These are phyloP conservation scores for Gossypium bickii DNA, from an alignment of 345 rosid species.

Conservation along the genomic window DNA sequence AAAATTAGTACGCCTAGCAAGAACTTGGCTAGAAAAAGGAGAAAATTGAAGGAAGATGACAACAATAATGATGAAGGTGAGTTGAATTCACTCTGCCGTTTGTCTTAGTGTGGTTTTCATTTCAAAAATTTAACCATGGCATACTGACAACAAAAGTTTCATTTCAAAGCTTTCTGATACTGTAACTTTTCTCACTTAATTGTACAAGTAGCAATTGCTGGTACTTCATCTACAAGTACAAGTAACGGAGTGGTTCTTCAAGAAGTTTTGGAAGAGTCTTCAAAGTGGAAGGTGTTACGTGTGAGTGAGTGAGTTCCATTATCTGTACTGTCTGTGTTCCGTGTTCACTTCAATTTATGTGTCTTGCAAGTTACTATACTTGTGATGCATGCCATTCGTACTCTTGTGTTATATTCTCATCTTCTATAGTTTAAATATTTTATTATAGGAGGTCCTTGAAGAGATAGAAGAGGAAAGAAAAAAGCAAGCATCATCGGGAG, in stretches of 20 bases:
- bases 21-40: conserved; percentile 46
- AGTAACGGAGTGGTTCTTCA: conserved; percentile 45
- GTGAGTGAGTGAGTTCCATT: conserved; percentile 87
- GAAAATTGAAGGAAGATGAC: conserved; percentile 43
- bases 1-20: conserved; percentile 40
- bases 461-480: conserved; percentile 82
- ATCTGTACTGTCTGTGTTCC: conserved; percentile 25
- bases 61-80: conserved; percentile 39
- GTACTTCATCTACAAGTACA: conserved; percentile 35
- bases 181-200: conserved; percentile 12
- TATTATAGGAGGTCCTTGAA: conserved; percentile 68
- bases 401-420: not conserved
- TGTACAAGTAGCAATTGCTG: conserved; percentile 35
- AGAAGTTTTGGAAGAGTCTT: conserved; percentile 83
- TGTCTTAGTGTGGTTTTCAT: not conserved
- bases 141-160: not conserved
- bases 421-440: conserved; percentile 6
- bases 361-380: not conserved
- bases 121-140: not conserved
- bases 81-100: conserved; percentile 9
- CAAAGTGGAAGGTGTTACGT: conserved; percentile 97
- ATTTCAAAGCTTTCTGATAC: not conserved
- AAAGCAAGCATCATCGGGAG: conserved; percentile 36
- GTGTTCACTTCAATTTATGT: conserved; percentile 8
- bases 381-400: not conserved